phyloP scores from a whole-genome alignment of 2,329 filamentous ascomycete genomes.

The Scedosporium apiospermum region DNA sequence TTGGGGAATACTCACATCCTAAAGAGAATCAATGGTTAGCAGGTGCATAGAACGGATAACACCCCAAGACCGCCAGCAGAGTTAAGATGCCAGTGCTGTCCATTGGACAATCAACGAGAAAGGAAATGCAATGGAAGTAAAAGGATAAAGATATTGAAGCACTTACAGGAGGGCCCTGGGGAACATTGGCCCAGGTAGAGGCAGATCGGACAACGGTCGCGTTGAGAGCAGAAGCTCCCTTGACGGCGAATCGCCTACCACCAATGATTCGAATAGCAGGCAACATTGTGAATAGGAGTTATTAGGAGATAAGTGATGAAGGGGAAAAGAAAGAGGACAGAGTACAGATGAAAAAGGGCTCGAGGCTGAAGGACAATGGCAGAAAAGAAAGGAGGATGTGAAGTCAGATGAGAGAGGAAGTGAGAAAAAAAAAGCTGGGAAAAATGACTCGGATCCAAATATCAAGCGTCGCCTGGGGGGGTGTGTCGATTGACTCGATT shows the following conservation, averaged over 20 bases:
- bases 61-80: neutral
- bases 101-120: neutral
- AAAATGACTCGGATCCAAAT: constrained; percentile 4
- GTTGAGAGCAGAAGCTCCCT: constrained; percentile 28
- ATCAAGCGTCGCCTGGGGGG: neutral
- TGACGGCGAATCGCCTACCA: constrained; percentile 27
- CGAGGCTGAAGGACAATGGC: neutral
- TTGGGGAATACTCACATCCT: constrained; percentile 6
- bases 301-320: neutral
- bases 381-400: constrained; percentile 12
- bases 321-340: constrained; percentile 11
- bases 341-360: constrained; percentile 9
- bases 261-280: constrained; percentile 33
- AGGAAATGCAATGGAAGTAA: neutral
- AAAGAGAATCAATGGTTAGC: neutral
- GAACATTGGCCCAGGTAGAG: constrained; percentile 84
- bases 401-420: constrained; percentile 5
- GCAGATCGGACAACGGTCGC: constrained; percentile 37
- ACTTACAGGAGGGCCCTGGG: constrained; percentile 88
- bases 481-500: neutral
- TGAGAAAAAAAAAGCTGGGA: constrained; percentile 5
- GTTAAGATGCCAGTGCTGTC: neutral
- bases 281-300: constrained; percentile 30
- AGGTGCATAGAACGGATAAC: neutral
- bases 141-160: neutral